Percentiles rank a stretch among this genome's conserved stretches.
These are phyloP conservation scores for Linnemannia schmuckeri DNA, from an alignment of 192 early-diverging fungal species.

Conservation along the genomic window DNA sequence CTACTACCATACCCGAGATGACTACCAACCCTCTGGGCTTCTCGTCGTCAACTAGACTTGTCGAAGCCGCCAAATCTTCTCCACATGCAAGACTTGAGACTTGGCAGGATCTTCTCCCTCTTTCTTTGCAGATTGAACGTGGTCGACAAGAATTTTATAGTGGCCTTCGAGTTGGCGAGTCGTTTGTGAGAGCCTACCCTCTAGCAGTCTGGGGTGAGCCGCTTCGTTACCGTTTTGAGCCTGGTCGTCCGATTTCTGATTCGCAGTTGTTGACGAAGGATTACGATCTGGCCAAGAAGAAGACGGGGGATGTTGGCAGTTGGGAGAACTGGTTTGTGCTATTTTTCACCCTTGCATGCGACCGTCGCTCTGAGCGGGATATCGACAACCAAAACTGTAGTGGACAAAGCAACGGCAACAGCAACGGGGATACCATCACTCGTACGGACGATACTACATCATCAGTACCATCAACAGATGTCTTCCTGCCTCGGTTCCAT, in stretches of 20 bases:
- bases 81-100: background rate
- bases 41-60: background rate
- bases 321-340: constrained; percentile 45
- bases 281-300: constrained; percentile 12
- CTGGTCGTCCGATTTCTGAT: constrained; percentile 29
- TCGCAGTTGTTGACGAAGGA: constrained; percentile 11
- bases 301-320: constrained; percentile 27
- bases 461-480: constrained; percentile 22
- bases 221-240: constrained; percentile 40
- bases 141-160: constrained; percentile 36
- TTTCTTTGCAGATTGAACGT: constrained; percentile 41
- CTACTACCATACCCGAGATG: background rate
- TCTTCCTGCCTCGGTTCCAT: constrained; percentile 48
- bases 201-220: constrained; percentile 48
- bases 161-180: constrained; percentile 37
- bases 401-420: background rate
- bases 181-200: constrained; percentile 46
- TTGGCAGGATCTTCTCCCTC: constrained; percentile 47
- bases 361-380: constrained; percentile 14
- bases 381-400: background rate
- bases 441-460: background rate
- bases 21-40: background rate
- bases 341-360: constrained; percentile 22
- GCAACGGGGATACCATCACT: background rate
- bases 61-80: background rate